Conservation (phyloP, 2,329 filamentous ascomycete species). For the Beauveria rudraprayagi region DNA sequence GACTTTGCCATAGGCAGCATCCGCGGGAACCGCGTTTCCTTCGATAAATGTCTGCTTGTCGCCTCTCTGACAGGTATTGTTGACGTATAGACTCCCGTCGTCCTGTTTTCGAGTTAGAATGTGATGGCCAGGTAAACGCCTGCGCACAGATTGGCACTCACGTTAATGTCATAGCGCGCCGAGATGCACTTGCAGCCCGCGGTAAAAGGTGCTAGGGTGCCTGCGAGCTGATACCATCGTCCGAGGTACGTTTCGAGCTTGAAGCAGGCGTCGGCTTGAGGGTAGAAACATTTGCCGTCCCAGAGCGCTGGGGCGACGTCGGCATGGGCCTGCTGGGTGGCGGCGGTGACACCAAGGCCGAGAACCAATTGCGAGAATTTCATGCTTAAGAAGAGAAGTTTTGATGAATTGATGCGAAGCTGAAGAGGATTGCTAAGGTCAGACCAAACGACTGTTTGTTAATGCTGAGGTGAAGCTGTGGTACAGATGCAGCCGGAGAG, state of each 20-base stretch:
- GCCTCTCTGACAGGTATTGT: slow-evolving; percentile 23
- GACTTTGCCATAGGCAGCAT: slow-evolving; percentile 20
- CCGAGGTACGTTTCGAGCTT: slow-evolving; percentile 23
- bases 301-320: slow-evolving; percentile 22
- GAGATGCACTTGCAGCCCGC: slow-evolving; percentile 25
- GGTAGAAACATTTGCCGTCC: slow-evolving; percentile 26
- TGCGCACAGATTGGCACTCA: slow-evolving; percentile 11
- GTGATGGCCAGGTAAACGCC: not conserved
- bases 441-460: not conserved
- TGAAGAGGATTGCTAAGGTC: no score
- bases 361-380: slow-evolving; percentile 2
- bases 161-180: slow-evolving; percentile 25
- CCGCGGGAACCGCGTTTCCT: slow-evolving; percentile 21
- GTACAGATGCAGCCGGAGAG: not conserved
- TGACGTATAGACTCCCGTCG: slow-evolving; percentile 24
- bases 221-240: slow-evolving; percentile 27
- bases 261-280: slow-evolving; percentile 21
- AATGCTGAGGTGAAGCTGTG: not conserved
- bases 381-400: not conserved
- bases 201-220: slow-evolving; percentile 23
- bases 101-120: slow-evolving; percentile 15
- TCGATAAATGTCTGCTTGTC: slow-evolving; percentile 22
- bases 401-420: not conserved
- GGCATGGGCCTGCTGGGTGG: slow-evolving; percentile 1
- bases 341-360: not conserved